Percentiles rank a stretch among this genome's conserved stretches.
phyloP scores from a whole-genome alignment of 768 basidiomycete species.

The Tulasnella sp. region DNA sequence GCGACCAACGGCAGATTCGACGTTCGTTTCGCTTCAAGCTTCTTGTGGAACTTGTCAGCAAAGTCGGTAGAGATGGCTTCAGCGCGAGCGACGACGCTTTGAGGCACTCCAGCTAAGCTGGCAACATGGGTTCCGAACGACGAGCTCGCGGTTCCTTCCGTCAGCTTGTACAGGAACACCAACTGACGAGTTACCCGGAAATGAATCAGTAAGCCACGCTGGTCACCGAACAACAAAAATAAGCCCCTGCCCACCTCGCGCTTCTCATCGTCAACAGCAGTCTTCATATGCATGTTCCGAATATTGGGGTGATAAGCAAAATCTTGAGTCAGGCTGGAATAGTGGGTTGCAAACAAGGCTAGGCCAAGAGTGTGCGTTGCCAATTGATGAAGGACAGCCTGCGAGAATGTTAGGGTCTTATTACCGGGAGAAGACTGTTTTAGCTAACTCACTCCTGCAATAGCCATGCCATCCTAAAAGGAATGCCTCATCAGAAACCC shows the following conservation, averaged over 20 bases:
- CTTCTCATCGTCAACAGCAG: conserved; percentile 86
- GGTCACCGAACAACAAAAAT: background rate
- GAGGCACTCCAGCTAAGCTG: conserved; percentile 84
- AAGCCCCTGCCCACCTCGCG: conserved; percentile 51
- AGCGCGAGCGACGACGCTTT: conserved; percentile 77
- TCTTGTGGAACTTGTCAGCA: conserved; percentile 77
- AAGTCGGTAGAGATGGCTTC: conserved; percentile 81
- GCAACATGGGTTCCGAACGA: conserved; percentile 95
- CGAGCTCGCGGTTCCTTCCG: conserved; percentile 75
- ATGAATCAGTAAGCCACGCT: background rate
- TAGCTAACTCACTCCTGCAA: conserved; percentile 61
- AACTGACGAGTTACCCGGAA: conserved; percentile 43
- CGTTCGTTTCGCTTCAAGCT: conserved; percentile 48
- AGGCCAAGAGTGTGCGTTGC: conserved; percentile 87
- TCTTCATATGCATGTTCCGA: conserved; percentile 92
- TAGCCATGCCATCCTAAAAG: conserved; percentile 91
- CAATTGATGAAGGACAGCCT: conserved; percentile 90
- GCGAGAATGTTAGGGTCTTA: background rate
- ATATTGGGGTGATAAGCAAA: conserved; percentile 89
- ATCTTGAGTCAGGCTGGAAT: conserved; percentile 91
- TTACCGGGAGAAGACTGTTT: background rate
- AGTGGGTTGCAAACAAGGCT: conserved; percentile 97
- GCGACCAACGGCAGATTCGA: conserved; percentile 64
- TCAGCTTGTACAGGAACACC: conserved; percentile 90
- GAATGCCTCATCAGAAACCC: conserved; percentile 18